Conservation (phyloP, 2,329 filamentous ascomycete genomes). For the Pyrenophora tritici-repentis region DNA sequence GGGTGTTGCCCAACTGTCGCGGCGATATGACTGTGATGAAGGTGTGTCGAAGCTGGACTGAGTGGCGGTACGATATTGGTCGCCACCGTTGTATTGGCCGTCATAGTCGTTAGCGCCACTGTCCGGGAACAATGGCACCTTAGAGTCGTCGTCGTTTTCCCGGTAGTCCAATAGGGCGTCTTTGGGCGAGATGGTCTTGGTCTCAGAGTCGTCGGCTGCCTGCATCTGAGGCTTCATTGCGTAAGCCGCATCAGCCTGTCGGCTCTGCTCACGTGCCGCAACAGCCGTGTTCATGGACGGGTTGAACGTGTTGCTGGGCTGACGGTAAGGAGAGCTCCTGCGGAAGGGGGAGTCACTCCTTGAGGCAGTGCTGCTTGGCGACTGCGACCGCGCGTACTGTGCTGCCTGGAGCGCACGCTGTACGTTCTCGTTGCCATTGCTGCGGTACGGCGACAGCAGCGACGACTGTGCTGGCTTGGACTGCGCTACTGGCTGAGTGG, state of each 20-base stretch:
- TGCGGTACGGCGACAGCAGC: constrained; percentile 56
- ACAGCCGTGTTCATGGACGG: constrained; percentile 58
- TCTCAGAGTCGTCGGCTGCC: constrained; percentile 50
- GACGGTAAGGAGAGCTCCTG: constrained; percentile 61
- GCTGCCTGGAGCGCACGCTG: constrained; percentile 78
- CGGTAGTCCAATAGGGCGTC: constrained; percentile 87
- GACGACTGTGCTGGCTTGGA: constrained; percentile 57
- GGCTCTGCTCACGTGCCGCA: constrained; percentile 66
- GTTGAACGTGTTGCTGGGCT: constrained; percentile 50
- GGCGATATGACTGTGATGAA: constrained; percentile 40
- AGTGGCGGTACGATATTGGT: constrained; percentile 46
- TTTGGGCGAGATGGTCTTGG: constrained; percentile 91
- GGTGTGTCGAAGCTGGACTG: constrained; percentile 45
- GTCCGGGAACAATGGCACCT: constrained; percentile 74
- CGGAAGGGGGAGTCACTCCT: constrained; percentile 83
- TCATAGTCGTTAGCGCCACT: constrained; percentile 60
- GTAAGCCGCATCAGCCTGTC: constrained; percentile 61
- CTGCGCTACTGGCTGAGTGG: constrained; percentile 51
- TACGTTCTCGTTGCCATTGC: constrained; percentile 59
- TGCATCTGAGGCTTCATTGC: constrained; percentile 49
- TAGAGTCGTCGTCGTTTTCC: constrained; percentile 71
- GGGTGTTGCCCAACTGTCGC: constrained; percentile 44
- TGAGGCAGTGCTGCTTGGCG: constrained; percentile 57
- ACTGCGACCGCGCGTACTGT: constrained; percentile 68
- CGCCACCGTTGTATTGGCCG: constrained; percentile 50